Conservation (phyloP, 345 rosid species). For the Heritiera littoralis region DNA sequence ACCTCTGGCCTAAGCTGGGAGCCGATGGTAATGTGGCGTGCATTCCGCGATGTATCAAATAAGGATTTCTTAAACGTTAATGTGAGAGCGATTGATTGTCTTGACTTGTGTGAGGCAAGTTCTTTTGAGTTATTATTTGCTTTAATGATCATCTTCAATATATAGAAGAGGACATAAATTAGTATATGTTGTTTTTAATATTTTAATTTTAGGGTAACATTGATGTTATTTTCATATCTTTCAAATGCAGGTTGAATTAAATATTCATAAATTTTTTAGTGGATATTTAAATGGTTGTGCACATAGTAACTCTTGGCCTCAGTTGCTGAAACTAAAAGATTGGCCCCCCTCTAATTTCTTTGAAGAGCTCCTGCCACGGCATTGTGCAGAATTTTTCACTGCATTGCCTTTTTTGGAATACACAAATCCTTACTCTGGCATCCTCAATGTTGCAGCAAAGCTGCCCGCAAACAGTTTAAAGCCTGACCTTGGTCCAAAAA, state of each 20-base stretch:
- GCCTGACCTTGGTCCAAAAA: constrained; percentile 90
- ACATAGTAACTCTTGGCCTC: constrained; percentile 61
- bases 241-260: constrained; percentile 8
- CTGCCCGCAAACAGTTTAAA: constrained; percentile 53
- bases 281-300: background rate
- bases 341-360: constrained; percentile 77
- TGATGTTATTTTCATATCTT: background rate
- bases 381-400: constrained; percentile 58
- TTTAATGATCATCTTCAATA: background rate
- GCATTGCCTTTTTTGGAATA: constrained; percentile 75
- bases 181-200: background rate
- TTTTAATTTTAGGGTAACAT: background rate
- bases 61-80: background rate
- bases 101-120: constrained; percentile 4
- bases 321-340: constrained; percentile 67
- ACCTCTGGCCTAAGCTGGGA: constrained; percentile 17
- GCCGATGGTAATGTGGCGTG: constrained; percentile 14
- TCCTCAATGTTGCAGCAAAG: constrained; percentile 59
- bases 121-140: background rate
- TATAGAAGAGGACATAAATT: too few relatives aligned
- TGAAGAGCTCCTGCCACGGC: constrained; percentile 63
- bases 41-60: background rate
- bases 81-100: constrained; percentile 1
- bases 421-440: constrained; percentile 65
- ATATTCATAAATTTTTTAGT: constrained; percentile 6